phyloP scores from a whole-genome alignment of 23 red algal genomes.

The Gracilaria gracilis region DNA sequence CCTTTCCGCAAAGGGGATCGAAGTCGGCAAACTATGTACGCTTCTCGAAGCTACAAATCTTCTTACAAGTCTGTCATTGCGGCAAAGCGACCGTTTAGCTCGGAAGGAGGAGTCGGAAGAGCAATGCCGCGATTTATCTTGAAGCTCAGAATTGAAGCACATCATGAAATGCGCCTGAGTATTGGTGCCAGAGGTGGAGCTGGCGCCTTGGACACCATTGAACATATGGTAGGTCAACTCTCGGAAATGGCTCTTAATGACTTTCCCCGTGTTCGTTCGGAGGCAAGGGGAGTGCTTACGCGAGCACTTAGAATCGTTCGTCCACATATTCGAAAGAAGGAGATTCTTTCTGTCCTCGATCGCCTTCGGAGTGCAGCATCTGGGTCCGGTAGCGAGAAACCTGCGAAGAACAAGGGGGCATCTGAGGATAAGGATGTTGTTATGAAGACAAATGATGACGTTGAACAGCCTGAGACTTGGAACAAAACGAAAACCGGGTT shows the following conservation, averaged over 20 bases:
- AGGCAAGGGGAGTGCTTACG: conserved; percentile 80
- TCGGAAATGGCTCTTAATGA: conserved; percentile 75
- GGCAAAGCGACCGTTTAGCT: conserved; percentile 62
- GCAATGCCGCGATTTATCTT: conserved; percentile 84
- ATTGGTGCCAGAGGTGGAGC: conserved; percentile 58
- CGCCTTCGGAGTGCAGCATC: conserved; percentile 51
- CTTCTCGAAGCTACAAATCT: conserved; percentile 62
- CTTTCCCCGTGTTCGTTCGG: conserved; percentile 75
- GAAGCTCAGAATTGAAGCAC: conserved; percentile 85
- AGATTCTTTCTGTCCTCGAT: conserved; percentile 39
- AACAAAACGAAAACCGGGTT: background rate
- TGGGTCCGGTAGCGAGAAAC: background rate
- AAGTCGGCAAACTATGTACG: conserved; percentile 67
- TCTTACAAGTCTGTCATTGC: conserved; percentile 72
- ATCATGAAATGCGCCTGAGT: conserved; percentile 74
- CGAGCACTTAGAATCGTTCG: conserved; percentile 65
- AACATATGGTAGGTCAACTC: conserved; percentile 47
- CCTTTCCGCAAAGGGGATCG: conserved; percentile 74
- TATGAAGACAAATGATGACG: conserved; percentile 18
- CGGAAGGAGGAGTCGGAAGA: conserved; percentile 72
- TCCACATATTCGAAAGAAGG: conserved; percentile 32
- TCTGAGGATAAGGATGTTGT: background rate
- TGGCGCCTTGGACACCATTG: conserved; percentile 10
- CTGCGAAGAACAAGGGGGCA: background rate
- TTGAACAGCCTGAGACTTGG: background rate